Conservation (phyloP, 2,329 filamentous ascomycete genomes). For the Aspergillus carbonarius region DNA sequence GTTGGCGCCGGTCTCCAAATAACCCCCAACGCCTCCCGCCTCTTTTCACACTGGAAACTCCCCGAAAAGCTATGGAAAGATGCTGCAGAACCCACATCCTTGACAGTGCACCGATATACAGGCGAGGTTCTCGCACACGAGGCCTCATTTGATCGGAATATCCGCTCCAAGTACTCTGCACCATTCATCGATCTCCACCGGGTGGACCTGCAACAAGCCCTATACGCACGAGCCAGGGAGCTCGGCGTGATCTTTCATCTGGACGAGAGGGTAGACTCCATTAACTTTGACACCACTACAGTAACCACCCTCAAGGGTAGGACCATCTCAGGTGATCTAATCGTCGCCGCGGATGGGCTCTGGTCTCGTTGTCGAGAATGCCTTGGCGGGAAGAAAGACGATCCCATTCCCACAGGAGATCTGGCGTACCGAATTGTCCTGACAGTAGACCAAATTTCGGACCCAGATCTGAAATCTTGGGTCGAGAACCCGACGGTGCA, state of each 20-base stretch:
- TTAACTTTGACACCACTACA: constrained; percentile 35
- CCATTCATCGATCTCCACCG: constrained; percentile 63
- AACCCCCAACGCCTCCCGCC: constrained; percentile 34
- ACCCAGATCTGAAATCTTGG: constrained; percentile 53
- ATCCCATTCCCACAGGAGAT: constrained; percentile 61
- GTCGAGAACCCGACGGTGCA: constrained; percentile 54
- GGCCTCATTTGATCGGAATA: constrained; percentile 53
- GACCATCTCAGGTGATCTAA: constrained; percentile 51
- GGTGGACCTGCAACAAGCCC: constrained; percentile 58
- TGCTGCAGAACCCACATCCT: constrained; percentile 32
- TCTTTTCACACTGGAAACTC: constrained; percentile 32
- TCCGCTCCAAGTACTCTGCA: constrained; percentile 55
- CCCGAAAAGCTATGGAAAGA: constrained; percentile 26
- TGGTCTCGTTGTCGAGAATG: constrained; percentile 59
- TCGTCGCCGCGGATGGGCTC: constrained; percentile 64
- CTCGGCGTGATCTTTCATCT: constrained; percentile 55
- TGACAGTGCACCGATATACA: constrained; percentile 37
- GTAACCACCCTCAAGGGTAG: constrained; percentile 45
- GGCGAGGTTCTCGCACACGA: constrained; percentile 46
- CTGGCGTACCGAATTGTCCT: constrained; percentile 65
- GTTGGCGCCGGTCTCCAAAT: constrained; percentile 68
- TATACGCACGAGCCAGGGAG: constrained; percentile 53
- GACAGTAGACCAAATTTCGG: constrained; percentile 50
- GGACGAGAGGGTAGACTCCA: constrained; percentile 46
- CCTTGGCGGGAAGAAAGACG: constrained; percentile 48